Evolutionary conservation across 352 stramenopile genomes (phyloP).

Genomic region (Pelagophyceae sp.): DNA sequence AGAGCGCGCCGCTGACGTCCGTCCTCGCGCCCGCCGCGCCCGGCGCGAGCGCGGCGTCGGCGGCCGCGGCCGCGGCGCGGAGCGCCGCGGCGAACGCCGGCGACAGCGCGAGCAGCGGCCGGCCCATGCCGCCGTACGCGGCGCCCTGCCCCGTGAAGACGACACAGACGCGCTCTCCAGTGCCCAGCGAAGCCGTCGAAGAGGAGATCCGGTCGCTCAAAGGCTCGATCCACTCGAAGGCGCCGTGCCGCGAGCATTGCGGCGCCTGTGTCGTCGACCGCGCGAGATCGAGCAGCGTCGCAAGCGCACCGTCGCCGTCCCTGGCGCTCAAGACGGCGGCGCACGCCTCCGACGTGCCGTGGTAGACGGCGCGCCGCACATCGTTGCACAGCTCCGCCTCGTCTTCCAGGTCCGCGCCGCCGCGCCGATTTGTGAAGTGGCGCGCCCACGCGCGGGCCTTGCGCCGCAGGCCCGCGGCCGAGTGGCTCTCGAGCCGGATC

Average conservation of each 20-base stretch:
- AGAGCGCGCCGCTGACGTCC: not conserved
- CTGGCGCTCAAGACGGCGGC: not conserved
- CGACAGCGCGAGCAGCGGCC: not conserved
- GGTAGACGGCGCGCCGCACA: not conserved
- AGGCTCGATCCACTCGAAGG: not conserved
- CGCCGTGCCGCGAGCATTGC: no score
- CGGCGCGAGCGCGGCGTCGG: not conserved
- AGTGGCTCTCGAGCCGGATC: not conserved
- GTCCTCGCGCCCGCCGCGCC: not conserved
- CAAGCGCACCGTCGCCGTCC: not conserved
- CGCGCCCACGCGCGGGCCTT: not conserved
- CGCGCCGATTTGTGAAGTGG: not conserved
- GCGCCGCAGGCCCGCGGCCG: not conserved
- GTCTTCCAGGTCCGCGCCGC: not conserved
- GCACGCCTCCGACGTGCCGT: not conserved
- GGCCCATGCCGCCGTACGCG: slow-evolving; percentile 8
- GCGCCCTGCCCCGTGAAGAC: slow-evolving; percentile 10
- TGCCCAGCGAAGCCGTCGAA: no score
- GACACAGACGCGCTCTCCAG: not conserved
- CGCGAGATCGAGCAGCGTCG: not conserved
- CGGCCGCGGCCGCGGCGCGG: not conserved
- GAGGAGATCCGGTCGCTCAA: not conserved
- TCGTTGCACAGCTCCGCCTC: not conserved
- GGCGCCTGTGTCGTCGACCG: not conserved
- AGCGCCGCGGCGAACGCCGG: not conserved